Conservation (phyloP, 495 filamentous ascomycete genomes). For the Venustampulla echinocandica region DNA sequence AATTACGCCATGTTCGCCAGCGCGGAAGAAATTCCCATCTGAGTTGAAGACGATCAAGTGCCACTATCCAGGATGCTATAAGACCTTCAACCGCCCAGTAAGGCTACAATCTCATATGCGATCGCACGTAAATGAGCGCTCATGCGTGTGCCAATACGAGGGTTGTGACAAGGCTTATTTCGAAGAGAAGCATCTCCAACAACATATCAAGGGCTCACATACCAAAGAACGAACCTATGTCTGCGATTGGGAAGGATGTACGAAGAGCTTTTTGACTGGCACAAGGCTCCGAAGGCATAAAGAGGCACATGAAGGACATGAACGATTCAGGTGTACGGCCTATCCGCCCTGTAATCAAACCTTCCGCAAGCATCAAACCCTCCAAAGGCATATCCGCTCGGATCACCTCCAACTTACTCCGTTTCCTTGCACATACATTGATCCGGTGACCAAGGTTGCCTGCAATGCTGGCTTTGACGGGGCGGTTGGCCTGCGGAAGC, state of each 20-base stretch:
- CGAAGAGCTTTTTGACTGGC: slow-evolving; percentile 68
- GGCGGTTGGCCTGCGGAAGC: slow-evolving; percentile 55
- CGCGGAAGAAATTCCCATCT: slow-evolving; percentile 52
- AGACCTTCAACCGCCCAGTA: slow-evolving; percentile 82
- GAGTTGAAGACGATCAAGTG: slow-evolving; percentile 68
- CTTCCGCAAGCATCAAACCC: slow-evolving; percentile 83
- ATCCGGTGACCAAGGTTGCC: slow-evolving; percentile 43
- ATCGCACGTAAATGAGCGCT: slow-evolving; percentile 71
- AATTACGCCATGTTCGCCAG: slow-evolving; percentile 44
- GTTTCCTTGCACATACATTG: slow-evolving; percentile 53
- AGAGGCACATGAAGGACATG: slow-evolving; percentile 56
- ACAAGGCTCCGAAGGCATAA: slow-evolving; percentile 63
- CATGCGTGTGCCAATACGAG: slow-evolving; percentile 56
- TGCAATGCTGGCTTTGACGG: slow-evolving; percentile 69
- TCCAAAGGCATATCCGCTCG: slow-evolving; percentile 69
- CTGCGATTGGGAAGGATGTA: slow-evolving; percentile 64
- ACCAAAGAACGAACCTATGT: slow-evolving; percentile 59
- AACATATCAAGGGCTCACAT: slow-evolving; percentile 78
- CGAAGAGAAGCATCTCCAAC: slow-evolving; percentile 69
- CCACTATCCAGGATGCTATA: slow-evolving; percentile 57
- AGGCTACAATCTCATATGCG: slow-evolving; percentile 68
- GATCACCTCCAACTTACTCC: slow-evolving; percentile 62
- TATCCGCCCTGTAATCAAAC: slow-evolving; percentile 65
- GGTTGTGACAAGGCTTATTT: slow-evolving; percentile 75
- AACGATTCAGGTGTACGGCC: slow-evolving; percentile 63